Evolutionary conservation across 2,329 filamentous ascomycete species (phyloP), one percentile per base, ranked within the genome.

Genomic region (Knufia fluminis): DNA sequence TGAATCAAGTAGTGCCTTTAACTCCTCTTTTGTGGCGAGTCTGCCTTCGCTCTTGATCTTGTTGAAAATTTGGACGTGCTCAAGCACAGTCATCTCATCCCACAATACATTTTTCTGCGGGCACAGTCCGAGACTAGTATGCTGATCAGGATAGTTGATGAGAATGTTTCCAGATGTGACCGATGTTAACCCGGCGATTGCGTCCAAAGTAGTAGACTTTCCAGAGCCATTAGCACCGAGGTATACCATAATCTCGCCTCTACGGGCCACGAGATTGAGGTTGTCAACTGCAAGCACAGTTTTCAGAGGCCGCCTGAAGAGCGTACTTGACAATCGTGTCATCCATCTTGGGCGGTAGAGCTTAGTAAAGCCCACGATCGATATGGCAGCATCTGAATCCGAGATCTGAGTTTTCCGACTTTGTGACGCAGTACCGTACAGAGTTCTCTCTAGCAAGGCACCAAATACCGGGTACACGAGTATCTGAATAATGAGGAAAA

Each of bases 41-140:
- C 31, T 35, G 23, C 36, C 35, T 41, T 50, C 38, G 0, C 83
- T 77, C 62, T 96, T 96, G 43, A 96, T 73, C 40, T 75, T 74
- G 63, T 92, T 91, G 70, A 95, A 95, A 44, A 94, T 86, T 8
- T 70, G 69, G 14, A 95, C 80, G 60, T 95, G 90, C 64, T 95
- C 88, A 59, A 82, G 79, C 0, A 94, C 88, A 0, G 86, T 94
- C 49, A 96, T 69, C 51, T 89, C 83, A 58, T 91, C 85, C 89
- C 90, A 96, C 26, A 96, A 75, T 4, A 96, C 90, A 59, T 96
- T 96, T 71, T 91, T 90, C 64, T 96, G 90, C 0, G 90, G 90
- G 50, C 88, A 91, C 36, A 94, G 82, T 12, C 90, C 90, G 17
- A 96, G 75, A 0, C 86, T 87, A 8, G 86, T 86, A 8, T 80